These are phyloP conservation scores for Ceratocystis destructans DNA, from an alignment of 2,329 filamentous ascomycete genomes.

Conservation along the genomic window DNA sequence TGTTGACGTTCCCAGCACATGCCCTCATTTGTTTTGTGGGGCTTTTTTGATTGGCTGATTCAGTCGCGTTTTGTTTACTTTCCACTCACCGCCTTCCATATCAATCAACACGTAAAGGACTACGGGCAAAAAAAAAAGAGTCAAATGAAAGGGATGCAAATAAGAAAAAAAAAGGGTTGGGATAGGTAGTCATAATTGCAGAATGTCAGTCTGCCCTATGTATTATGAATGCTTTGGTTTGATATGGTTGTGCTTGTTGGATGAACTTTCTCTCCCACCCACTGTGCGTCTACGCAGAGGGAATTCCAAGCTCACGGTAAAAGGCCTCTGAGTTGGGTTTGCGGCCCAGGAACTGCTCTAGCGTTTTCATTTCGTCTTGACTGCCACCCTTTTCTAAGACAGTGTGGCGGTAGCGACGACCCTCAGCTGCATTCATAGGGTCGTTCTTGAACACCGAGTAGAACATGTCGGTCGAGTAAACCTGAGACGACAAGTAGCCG, in stretches of 20 bases:
- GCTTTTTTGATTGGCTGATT: slow-evolving; percentile 10
- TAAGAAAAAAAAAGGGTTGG: not conserved
- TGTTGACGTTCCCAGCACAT: slow-evolving; percentile 7
- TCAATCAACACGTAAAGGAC: not conserved
- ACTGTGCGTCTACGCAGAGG: slow-evolving; percentile 11
- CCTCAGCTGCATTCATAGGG: slow-evolving; percentile 63
- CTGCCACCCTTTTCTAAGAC: slow-evolving; percentile 66
- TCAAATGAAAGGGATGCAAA: not conserved
- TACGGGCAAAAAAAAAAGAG: not conserved
- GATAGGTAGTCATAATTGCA: not conserved
- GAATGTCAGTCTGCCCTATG: not conserved
- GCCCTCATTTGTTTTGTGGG: slow-evolving; percentile 13
- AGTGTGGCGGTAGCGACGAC: slow-evolving; percentile 61
- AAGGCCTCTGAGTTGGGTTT: slow-evolving; percentile 67
- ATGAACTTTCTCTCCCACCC: not conserved
- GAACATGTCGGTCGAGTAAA: slow-evolving; percentile 81
- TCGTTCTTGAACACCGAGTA: slow-evolving; percentile 62
- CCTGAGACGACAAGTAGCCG: slow-evolving; percentile 58
- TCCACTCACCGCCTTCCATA: slow-evolving; percentile 12
- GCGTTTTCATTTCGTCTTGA: slow-evolving; percentile 66
- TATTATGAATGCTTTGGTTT: not conserved
- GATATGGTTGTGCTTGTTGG: not conserved
- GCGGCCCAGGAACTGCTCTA: slow-evolving; percentile 65
- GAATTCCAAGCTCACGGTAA: slow-evolving; percentile 56
- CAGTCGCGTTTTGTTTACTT: slow-evolving; percentile 27